Conservation (phyloP, 768 basidiomycete genomes). For the Kwoniella botswanensis region DNA sequence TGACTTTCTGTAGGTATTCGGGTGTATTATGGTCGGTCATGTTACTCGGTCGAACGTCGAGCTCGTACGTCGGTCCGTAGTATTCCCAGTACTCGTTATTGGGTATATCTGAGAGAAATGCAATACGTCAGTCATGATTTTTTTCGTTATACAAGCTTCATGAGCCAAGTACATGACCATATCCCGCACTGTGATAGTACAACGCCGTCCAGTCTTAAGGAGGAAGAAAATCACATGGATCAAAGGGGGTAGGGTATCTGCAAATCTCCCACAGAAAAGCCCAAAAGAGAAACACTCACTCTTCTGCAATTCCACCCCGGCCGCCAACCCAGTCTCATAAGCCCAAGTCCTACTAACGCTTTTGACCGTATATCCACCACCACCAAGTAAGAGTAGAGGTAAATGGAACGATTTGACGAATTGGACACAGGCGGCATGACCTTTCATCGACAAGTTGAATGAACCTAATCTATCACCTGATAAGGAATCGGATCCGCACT, state of each 20-base stretch:
- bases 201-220: no score
- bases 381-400: slow-evolving; percentile 90
- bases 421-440: slow-evolving; percentile 95
- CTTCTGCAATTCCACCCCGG: slow-evolving; percentile 87
- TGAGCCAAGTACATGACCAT: no score
- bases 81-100: slow-evolving; percentile 99
- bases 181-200: no score
- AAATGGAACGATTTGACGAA: slow-evolving; percentile 96
- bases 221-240: no score
- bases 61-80: slow-evolving; percentile 94
- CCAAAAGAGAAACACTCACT: slow-evolving; percentile 61
- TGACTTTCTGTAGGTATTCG: slow-evolving; percentile 91
- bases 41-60: slow-evolving; percentile 93
- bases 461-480: slow-evolving; percentile 95
- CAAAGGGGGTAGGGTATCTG: background rate
- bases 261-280: no score
- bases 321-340: slow-evolving; percentile 96
- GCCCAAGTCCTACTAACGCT: slow-evolving; percentile 98
- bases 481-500: slow-evolving; percentile 96
- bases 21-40: slow-evolving; percentile 93
- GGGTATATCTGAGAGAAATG: slow-evolving; percentile 78
- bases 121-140: background rate
- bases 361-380: slow-evolving; percentile 98
- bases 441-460: slow-evolving; percentile 95
- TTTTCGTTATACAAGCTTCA: background rate